These are phyloP conservation scores for Sarcodon sp. DNA, from an alignment of 768 basidiomycete species.

Conservation along the genomic window DNA sequence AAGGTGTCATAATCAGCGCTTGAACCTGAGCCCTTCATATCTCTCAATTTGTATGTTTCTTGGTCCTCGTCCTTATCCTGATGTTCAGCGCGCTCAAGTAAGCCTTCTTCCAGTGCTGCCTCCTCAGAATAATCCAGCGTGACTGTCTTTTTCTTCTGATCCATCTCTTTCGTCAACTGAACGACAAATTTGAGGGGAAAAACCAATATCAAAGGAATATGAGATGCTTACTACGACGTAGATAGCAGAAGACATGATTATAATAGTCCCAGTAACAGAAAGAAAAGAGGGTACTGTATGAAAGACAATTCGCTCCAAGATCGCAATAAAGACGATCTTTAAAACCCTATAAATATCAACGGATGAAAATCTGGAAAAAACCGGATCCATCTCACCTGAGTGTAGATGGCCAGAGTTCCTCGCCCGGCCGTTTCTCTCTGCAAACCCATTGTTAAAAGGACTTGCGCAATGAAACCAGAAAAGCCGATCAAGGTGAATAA, in stretches of 20 bases:
- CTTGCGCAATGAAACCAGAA: conserved; percentile 37
- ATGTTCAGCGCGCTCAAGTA: conserved; percentile 9
- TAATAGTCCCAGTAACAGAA: conserved; percentile 46
- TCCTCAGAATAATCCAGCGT: conserved; percentile 7
- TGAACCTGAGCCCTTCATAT: too few relatives aligned
- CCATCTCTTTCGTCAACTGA: conserved; percentile 10
- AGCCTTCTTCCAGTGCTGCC: conserved; percentile 14
- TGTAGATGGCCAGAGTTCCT: conserved; percentile 49
- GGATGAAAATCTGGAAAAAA: neutral
- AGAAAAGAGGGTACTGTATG: conserved; percentile 41
- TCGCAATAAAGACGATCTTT: conserved; percentile 55
- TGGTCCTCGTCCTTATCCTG: conserved; percentile 1
- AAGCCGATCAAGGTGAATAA: conserved; percentile 38
- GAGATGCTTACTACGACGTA: conserved; percentile 45
- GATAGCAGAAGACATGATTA: conserved; percentile 52
- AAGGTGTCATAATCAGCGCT: too few relatives aligned
- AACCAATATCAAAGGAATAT: neutral
- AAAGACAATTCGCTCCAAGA: conserved; percentile 58
- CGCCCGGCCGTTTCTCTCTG: conserved; percentile 54
- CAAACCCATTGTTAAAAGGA: conserved; percentile 48
- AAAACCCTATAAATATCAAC: neutral
- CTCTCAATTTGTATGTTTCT: neutral
- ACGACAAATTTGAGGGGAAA: conserved; percentile 3
- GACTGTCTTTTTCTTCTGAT: conserved; percentile 1
- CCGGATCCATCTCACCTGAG: conserved; percentile 22